phyloP scores from a whole-genome alignment of 2,329 filamentous ascomycete species.

The Diaporthe sp. region DNA sequence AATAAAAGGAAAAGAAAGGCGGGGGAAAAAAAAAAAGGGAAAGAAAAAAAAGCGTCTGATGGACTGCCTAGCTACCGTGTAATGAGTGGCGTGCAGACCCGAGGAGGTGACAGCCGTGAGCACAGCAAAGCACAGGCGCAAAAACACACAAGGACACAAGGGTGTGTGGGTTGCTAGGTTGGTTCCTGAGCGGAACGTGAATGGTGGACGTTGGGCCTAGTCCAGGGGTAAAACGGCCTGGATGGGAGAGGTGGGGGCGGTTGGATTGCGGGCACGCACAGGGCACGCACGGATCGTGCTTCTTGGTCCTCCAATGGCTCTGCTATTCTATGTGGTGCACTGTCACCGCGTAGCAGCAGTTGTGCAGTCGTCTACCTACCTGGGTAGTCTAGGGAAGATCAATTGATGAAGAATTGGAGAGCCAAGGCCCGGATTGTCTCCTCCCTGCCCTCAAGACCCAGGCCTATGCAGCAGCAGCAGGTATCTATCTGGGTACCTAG shows the following conservation, averaged over 20 bases:
- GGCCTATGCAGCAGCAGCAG: too few relatives aligned
- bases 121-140: too few relatives aligned
- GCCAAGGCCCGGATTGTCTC: constrained; percentile 4
- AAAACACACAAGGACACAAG: background rate
- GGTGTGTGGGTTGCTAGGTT: background rate
- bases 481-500: background rate
- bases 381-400: background rate
- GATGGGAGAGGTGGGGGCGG: background rate
- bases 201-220: constrained; percentile 22
- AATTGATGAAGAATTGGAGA: background rate
- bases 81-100: too few relatives aligned
- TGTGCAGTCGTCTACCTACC: background rate
- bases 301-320: background rate
- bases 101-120: too few relatives aligned
- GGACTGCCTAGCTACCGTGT: too few relatives aligned
- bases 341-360: background rate
- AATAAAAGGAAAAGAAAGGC: background rate
- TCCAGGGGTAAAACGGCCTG: constrained; percentile 25
- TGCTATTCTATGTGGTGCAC: background rate
- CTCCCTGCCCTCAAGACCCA: background rate
- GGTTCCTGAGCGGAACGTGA: background rate
- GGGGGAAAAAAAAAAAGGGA: background rate
- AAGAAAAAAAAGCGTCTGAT: too few relatives aligned
- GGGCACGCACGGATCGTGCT: constrained; percentile 20
- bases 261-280: background rate